Evolutionary conservation across 192 early-diverging fungal genomes (phyloP), one percentile per base, ranked within the genome.

Genomic region (Spizellomyces sp.): DNA sequence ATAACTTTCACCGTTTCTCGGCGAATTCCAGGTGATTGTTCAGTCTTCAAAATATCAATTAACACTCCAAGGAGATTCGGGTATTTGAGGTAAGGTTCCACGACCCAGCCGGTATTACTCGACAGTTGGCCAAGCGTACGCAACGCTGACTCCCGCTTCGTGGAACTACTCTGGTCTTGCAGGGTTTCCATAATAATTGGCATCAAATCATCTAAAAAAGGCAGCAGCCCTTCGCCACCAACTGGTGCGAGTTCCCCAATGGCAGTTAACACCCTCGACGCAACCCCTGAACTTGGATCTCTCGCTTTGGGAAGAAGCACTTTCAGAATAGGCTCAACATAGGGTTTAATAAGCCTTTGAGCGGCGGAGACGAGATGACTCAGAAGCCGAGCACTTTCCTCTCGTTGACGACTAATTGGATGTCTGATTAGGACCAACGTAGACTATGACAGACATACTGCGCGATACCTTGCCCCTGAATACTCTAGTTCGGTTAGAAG

Each of bases 401-500:
- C 94, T 60, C 92, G 93, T 68, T 95, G 92, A 41, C 92, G 83
- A 60, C 92, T 75, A 74, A 57, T 3, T 15, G 22, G 22, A 61
- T 61, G 36, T 61, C n/a, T n/a, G 36, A 41, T 54, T 19, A 54
- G 59, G 15, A 61, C 4, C 21, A 12, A 41, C 42, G 21, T 27
- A 19, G 36, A 42, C 36, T 41, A 42, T 42, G 17, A 19, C 15
- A 15, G n/a, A 22, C 54, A 56, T 22, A 4, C n/a, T 61, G 59
- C 52, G 27, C 27, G 27, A 14, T 59, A 84, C 82, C 74, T 90
- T 8, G 88, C 83, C 14, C 80, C 80, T 8, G 95, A 92, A 75
- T 92, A 95, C 77, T 98, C 94, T 17, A 98, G 78, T 76, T 98
- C 95, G 5, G 92, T 93, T 56, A 98, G 77, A 2, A 98, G 79